phyloP scores from a whole-genome alignment of 2,329 filamentous ascomycete species.

The Fusarium pininemorale region DNA sequence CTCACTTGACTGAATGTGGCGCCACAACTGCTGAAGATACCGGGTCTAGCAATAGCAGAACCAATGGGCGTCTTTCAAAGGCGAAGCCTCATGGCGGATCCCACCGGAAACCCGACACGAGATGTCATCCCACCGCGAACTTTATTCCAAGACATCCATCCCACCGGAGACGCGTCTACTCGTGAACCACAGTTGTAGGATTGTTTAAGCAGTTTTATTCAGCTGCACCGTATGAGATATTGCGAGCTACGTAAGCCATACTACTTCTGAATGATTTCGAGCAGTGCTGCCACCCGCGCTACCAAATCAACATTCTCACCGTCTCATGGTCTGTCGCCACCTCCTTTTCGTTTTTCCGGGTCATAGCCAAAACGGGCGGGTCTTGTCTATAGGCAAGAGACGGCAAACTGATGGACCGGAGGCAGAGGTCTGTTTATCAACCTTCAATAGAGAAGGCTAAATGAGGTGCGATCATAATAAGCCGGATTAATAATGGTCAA shows the following conservation, averaged over 20 bases:
- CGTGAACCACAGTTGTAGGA: accelerated
- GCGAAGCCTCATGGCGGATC: neutral
- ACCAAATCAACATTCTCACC: too few species aligned
- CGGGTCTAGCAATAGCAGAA: neutral
- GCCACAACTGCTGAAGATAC: neutral
- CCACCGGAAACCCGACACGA: neutral
- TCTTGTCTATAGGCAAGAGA: too few species aligned
- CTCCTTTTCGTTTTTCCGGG: too few species aligned
- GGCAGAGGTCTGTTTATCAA: too few species aligned
- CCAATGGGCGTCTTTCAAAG: neutral
- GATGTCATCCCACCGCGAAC: neutral
- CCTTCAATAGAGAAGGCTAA: too few species aligned
- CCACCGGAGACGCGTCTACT: neutral
- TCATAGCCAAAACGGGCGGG: too few species aligned
- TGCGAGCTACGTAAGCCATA: neutral
- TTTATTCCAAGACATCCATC: neutral
- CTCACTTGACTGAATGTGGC: neutral
- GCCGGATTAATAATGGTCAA: too few species aligned
- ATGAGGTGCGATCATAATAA: too few species aligned
- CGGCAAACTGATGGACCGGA: too few species aligned
- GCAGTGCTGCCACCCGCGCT: too few species aligned
- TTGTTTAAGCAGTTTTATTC: accelerated
- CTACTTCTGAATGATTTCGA: too few species aligned
- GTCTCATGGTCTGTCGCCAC: too few species aligned
- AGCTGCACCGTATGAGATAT: neutral